Conservation (phyloP, 2,329 filamentous ascomycete species). For the Trichoderma endophyticum region DNA sequence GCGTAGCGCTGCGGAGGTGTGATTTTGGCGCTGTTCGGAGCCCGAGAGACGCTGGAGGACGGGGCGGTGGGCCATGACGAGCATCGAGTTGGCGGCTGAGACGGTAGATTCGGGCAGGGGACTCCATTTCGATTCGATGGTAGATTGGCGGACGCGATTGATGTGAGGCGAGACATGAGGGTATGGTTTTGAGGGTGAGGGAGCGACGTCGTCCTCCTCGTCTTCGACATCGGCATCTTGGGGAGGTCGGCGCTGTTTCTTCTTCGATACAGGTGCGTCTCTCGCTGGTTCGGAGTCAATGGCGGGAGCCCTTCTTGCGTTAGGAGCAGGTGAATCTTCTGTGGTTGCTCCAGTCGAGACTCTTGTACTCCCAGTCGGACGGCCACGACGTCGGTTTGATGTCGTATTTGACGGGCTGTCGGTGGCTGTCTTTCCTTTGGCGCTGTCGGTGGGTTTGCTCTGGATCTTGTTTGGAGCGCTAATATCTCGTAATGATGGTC, state of each 20-base stretch:
- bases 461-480: not conserved
- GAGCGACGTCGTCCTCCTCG: constrained; percentile 22
- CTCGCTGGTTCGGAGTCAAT: not conserved
- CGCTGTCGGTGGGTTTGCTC: not conserved
- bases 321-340: not conserved
- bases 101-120: constrained; percentile 54
- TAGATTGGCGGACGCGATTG: constrained; percentile 56
- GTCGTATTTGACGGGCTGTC: not conserved
- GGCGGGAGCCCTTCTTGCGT: not conserved
- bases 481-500: constrained; percentile 21
- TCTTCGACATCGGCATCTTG: constrained; percentile 21
- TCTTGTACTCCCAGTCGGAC: constrained; percentile 3
- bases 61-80: constrained; percentile 59
- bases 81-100: constrained; percentile 51
- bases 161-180: constrained; percentile 50
- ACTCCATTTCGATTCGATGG: constrained; percentile 67
- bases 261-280: not conserved
- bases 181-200: constrained; percentile 39
- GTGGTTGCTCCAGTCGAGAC: not conserved
- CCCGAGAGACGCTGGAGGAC: constrained; percentile 56
- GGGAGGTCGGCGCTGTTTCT: constrained; percentile 21
- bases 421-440: not conserved
- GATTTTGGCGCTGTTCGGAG: constrained; percentile 46
- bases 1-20: constrained; percentile 55
- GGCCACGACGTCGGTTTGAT: not conserved